Base-by-base conservation (phyloP, 2,329 filamentous ascomycete species). In the Nannizzia gypsea region DNA sequence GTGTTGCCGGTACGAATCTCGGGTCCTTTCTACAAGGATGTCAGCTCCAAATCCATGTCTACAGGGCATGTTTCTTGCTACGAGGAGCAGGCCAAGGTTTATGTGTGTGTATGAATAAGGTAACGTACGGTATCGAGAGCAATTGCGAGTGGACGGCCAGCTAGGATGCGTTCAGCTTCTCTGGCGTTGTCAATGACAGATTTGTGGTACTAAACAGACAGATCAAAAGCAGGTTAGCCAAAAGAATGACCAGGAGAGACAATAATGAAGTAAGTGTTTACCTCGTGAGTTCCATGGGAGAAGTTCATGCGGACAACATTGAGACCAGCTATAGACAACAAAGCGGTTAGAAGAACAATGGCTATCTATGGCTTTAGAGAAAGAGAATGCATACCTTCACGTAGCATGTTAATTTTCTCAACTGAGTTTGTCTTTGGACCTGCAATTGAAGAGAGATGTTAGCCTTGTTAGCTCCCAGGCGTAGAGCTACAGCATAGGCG, bases 301-400 rank as follows among this genome's bases (percentile, higher is more conserved):
- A 97, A 97, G 87, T 99, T 99, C 93, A 99, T 99, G 80, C 93
- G 92, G 68, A 97, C 93, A 67, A 99, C 90, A 78, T 97, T 97
- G 71, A 97, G 86, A 77, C 93, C 93, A 66, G 87, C 87, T 79
- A 65, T 67, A 68, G 57, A 60, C 31, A 22, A n/a, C 26, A 20
- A n/a, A 46, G 24, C 44, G 50, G 22, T 59, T 36, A 54, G 56
- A 11, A 61, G n/a, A 22, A 22, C 50, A 56, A 52, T 9, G 11
- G 9, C 15, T 8, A 13, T 20, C 6, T 36, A 44, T 6, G 13
- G 31, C 9, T 1, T 11, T 3, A 38, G 20, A 31, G 15, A 11
- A 58, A 20, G 42, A 20, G 22, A 17, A 34, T 44, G 70, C 60
- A 73, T 22, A 81, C 80, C 77, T 72, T 82, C 83, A 75, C 92